A percentile compares a stretch with the other conserved stretches of the same genome.
Conservation (phyloP, 108 stramenopile genomes). For the Schizochytrium sp. region DNA sequence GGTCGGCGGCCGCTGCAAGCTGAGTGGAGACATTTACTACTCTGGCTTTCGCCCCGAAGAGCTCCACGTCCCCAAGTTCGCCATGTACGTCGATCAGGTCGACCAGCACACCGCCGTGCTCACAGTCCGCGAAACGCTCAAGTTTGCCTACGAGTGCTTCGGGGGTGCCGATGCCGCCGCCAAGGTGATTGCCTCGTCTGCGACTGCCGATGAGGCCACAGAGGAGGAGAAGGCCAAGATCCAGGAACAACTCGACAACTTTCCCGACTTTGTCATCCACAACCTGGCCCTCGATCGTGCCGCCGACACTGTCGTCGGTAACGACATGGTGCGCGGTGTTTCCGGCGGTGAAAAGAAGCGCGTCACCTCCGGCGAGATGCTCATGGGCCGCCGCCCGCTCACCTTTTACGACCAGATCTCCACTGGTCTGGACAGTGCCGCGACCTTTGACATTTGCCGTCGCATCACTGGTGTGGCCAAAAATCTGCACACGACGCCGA, state of each 20-base stretch:
- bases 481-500: background rate
- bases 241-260: background rate
- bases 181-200: background rate
- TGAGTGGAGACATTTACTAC: background rate
- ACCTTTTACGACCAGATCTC: constrained; percentile 11
- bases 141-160: background rate
- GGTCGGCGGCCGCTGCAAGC: background rate
- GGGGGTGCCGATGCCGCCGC: background rate
- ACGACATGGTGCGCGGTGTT: constrained; percentile 65
- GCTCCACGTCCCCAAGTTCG: background rate
- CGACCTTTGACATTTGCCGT: constrained; percentile 18
- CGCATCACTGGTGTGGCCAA: background rate
- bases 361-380: constrained; percentile 73
- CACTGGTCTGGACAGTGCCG: background rate
- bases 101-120: constrained; percentile 10
- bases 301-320: constrained; percentile 48
- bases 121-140: constrained; percentile 23
- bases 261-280: constrained; percentile 43
- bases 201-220: background rate
- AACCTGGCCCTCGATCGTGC: constrained; percentile 43
- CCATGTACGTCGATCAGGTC: background rate
- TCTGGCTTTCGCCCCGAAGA: background rate
- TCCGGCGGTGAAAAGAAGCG: constrained; percentile 76
- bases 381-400: constrained; percentile 31
- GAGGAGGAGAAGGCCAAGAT: background rate